Base-by-base conservation (phyloP, 2,329 filamentous ascomycete genomes). In the Lecanicillium sp. region DNA sequence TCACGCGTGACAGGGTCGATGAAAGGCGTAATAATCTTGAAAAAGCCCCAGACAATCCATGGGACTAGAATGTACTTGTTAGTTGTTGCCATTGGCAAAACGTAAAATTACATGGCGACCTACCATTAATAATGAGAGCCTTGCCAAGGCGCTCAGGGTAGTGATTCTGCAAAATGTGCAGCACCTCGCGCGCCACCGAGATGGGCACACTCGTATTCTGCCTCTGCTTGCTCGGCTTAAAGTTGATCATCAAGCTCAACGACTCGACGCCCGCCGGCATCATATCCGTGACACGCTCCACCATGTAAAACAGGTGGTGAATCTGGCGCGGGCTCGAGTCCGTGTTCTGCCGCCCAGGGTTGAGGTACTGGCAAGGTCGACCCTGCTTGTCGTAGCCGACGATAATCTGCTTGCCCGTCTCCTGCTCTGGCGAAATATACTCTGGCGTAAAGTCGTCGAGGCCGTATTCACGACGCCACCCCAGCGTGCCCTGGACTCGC, bases 21-120 rank as follows among this genome's bases (percentile, higher is more conserved):
- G 64, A 98, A 96, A 29, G 90, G 88, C 4, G 80, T 88, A 64
- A 98, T 89, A 52, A 96, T 69, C 64, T 94, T 96, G 74, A 97
- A 94, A 73, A 98, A 98, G 36, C 85, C 85, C 61, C 78, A 82
- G 44, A 97, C 86, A 46, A 94, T 75, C 79, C 87, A 96, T 1
- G 90, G 90, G 35, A 95, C 86, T 90, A 46, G 35, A 27, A 17
- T 14, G 18, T 28, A 35, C 11, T 30, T 5, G 31, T 29, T 17
- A 36, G 32, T n/a, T n/a, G n/a, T n/a, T n/a, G n/a, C n/a, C n/a
- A n/a, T n/a, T n/a, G n/a, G n/a, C n/a, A n/a, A n/a, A n/a, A n/a
- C n/a, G n/a, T n/a, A n/a, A n/a, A n/a, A n/a, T n/a, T n/a, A n/a
- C n/a, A n/a, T n/a, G n/a, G n/a, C n/a, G n/a, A 3, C 77, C 54